phyloP scores from a whole-genome alignment of 2,329 filamentous ascomycete genomes.

The Sporothrix brasiliensis region DNA sequence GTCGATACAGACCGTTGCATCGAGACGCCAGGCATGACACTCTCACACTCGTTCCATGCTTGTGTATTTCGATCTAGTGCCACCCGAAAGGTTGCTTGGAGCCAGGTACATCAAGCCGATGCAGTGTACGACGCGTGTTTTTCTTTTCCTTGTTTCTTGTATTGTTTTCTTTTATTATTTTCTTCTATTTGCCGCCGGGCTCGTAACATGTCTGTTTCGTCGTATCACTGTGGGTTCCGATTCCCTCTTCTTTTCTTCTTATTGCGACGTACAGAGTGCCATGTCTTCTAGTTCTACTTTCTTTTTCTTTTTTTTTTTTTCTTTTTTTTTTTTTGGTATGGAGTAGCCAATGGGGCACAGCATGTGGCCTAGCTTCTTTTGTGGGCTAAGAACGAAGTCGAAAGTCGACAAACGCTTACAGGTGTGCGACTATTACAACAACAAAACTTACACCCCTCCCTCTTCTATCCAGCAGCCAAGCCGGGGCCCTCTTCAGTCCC shows the following conservation, averaged over 20 bases:
- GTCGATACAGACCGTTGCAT: slow-evolving; percentile 11
- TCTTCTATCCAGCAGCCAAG: neutral
- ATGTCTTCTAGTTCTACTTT: neutral
- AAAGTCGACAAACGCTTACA: slow-evolving; percentile 16
- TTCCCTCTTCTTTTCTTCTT: neutral
- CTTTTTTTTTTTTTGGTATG: slow-evolving; percentile 3
- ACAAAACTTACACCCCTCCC: slow-evolving; percentile 4
- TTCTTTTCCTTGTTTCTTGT: too few species aligned
- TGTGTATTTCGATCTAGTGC: neutral
- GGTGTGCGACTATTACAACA: neutral
- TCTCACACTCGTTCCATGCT: slow-evolving; percentile 1
- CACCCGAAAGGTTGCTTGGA: neutral
- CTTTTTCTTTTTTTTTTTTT: slow-evolving; percentile 9
- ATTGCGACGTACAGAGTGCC: neutral
- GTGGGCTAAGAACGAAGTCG: slow-evolving; percentile 14
- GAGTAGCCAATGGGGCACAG: slow-evolving; percentile 19
- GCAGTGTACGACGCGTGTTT: too few species aligned
- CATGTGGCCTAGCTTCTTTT: slow-evolving; percentile 20
- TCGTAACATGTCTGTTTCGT: slow-evolving; percentile 6
- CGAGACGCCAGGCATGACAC: slow-evolving; percentile 5
- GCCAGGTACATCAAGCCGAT: neutral
- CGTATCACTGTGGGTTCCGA: slow-evolving; percentile 3
- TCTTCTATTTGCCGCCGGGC: neutral
- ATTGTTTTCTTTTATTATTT: too few species aligned
- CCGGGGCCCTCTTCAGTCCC: neutral